A percentile compares a stretch with the other conserved stretches of the same genome.
Conservation (phyloP, 345 rosid genomes). For the Murraya koenigii region DNA sequence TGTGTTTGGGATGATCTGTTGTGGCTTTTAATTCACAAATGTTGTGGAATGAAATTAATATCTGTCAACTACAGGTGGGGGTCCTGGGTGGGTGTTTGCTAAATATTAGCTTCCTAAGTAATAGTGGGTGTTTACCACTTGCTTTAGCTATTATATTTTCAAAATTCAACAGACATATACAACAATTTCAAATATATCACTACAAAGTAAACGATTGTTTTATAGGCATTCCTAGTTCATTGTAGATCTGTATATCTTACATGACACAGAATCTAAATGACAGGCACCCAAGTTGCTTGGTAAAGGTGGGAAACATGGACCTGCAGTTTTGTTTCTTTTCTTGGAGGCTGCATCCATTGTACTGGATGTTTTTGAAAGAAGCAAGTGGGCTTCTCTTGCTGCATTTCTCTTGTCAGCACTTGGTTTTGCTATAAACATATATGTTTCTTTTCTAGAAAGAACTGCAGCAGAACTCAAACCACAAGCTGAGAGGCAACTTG, state of each 20-base stretch:
- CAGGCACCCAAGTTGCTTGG: background rate
- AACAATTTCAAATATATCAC: too few relatives aligned
- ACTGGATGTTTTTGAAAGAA: background rate
- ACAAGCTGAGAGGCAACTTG: slow-evolving; percentile 5
- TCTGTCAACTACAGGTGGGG: too few relatives aligned
- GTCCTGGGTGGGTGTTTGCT: too few relatives aligned
- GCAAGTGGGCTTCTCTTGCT: background rate
- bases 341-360: background rate
- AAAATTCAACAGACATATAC: too few relatives aligned
- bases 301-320: background rate
- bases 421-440: background rate
- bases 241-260: background rate
- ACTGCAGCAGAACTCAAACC: too few relatives aligned
- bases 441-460: background rate
- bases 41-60: too few relatives aligned
- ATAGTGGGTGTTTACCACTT: too few relatives aligned
- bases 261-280: background rate
- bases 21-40: too few relatives aligned
- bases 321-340: background rate
- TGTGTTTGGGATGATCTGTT: too few relatives aligned
- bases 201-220: background rate
- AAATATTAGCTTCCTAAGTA: too few relatives aligned
- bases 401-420: background rate
- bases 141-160: too few relatives aligned
- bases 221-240: background rate